phyloP scores from a whole-genome alignment of 2,329 filamentous ascomycete species.

The Colletotrichum sp. region DNA sequence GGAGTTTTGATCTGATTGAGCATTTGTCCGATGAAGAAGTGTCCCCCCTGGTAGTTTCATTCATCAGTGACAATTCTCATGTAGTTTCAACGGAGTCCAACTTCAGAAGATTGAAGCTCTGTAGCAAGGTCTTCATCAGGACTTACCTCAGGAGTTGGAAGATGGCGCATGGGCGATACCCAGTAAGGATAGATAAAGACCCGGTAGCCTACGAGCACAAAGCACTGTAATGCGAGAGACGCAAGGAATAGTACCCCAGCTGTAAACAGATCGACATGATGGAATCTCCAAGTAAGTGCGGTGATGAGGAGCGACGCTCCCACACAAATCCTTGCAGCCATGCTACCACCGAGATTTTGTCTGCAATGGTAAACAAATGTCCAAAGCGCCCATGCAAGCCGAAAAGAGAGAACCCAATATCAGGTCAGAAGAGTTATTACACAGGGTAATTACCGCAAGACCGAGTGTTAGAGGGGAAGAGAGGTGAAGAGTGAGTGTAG shows the following conservation, averaged over 20 bases:
- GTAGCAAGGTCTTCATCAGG: background rate
- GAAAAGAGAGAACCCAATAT: background rate
- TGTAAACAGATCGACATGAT: background rate
- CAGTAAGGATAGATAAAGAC: conserved; percentile 42
- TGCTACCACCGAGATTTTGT: background rate
- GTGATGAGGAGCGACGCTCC: background rate
- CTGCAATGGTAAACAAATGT: background rate
- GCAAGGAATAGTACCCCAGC: background rate
- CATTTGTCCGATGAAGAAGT: conserved; percentile 44
- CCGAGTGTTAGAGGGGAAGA: background rate
- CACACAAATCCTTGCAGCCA: background rate
- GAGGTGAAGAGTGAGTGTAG: background rate
- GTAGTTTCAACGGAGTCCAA: background rate
- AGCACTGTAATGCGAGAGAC: background rate
- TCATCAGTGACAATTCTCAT: background rate
- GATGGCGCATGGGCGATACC: background rate
- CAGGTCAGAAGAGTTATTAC: background rate
- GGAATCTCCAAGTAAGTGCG: background rate
- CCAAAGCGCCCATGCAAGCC: background rate
- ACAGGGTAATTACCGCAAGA: background rate
- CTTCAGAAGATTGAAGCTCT: background rate
- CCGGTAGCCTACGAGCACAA: conserved; percentile 33
- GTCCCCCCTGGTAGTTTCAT: conserved; percentile 33
- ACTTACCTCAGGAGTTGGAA: conserved; percentile 48
- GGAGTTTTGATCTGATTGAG: conserved; percentile 33